A percentile compares a stretch with the other conserved stretches of the same genome.
Conservation (phyloP, 2,329 filamentous ascomycete genomes). For the Nothophoma quercina region DNA sequence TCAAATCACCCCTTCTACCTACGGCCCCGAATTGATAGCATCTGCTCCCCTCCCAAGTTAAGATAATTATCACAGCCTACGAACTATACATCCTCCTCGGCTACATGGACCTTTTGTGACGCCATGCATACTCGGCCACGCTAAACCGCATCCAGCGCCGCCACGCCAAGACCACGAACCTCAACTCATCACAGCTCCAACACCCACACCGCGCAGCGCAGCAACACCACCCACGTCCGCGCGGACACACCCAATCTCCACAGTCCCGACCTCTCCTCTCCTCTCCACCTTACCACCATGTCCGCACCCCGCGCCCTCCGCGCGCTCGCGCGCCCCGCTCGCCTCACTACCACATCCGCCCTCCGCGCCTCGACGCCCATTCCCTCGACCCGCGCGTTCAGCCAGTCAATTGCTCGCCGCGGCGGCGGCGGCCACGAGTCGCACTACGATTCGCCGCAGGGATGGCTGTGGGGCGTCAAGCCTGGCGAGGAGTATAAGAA, state of each 20-base stretch:
- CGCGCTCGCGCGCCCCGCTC: constrained; percentile 29
- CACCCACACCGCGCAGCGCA: constrained; percentile 7
- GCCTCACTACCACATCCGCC: constrained; percentile 5
- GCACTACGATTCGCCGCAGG: constrained; percentile 87
- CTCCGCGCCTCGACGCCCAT: constrained; percentile 17
- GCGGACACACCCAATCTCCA: constrained; percentile 1
- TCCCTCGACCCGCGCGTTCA: constrained; percentile 29
- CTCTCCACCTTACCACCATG: constrained; percentile 28
- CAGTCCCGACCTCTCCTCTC: constrained; percentile 3
- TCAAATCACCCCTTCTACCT: too few relatives aligned
- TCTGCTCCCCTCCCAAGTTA: too few relatives aligned
- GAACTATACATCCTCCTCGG: not conserved
- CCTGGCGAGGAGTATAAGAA: constrained; percentile 94
- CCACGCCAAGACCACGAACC: constrained; percentile 18
- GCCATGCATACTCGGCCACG: constrained; percentile 6
- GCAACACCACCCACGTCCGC: constrained; percentile 6
- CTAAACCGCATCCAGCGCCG: constrained; percentile 24
- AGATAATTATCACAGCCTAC: too few relatives aligned
- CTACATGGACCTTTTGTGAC: constrained; percentile 15
- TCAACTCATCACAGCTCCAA: constrained; percentile 15
- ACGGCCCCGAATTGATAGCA: too few relatives aligned
- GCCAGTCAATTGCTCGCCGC: constrained; percentile 26
- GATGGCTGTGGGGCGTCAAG: constrained; percentile 93
- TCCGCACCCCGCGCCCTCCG: constrained; percentile 34
- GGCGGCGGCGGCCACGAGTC: constrained; percentile 63